Conservation (phyloP, 129 eudicot genomes). For the Silybum marianum region DNA sequence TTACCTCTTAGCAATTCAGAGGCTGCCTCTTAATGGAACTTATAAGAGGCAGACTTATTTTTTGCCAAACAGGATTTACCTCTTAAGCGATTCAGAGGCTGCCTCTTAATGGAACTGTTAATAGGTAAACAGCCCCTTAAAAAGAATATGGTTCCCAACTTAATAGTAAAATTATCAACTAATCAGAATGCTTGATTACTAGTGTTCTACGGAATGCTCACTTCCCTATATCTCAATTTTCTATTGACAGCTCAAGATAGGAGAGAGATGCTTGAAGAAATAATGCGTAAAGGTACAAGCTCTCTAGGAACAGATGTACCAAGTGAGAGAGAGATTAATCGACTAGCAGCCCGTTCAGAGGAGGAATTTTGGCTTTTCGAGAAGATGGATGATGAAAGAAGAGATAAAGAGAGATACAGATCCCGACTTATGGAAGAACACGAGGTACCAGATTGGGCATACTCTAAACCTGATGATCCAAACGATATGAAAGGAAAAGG, state of each 20-base stretch:
- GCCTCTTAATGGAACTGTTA: too few relatives aligned
- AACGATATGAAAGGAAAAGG: constrained; percentile 74
- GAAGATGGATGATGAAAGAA: constrained; percentile 92
- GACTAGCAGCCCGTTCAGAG: constrained; percentile 83
- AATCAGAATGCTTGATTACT: not conserved
- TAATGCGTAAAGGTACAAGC: constrained; percentile 84
- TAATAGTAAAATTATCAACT: not conserved
- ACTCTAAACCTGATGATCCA: constrained; percentile 52
- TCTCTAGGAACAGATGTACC: constrained; percentile 88
- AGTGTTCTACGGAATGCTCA: not conserved
- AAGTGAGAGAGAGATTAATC: constrained; percentile 88
- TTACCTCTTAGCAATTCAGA: too few relatives aligned
- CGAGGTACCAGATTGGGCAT: constrained; percentile 95
- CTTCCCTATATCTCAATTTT: not conserved
- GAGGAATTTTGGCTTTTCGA: constrained; percentile 91
- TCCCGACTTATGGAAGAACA: constrained; percentile 95
- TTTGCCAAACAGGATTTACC: too few relatives aligned
- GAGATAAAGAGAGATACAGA: constrained; percentile 74
- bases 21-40: too few relatives aligned
- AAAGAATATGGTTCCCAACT: not conserved
- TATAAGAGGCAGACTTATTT: too few relatives aligned
- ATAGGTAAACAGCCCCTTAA: too few relatives aligned
- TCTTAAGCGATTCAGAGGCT: too few relatives aligned
- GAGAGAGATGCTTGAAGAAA: constrained; percentile 86
- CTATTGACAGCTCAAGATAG: constrained; percentile 85